A percentile compares a stretch with the other conserved stretches of the same genome.
Conservation (phyloP, 495 filamentous ascomycete genomes). For the Talaromyces proteolyticus region DNA sequence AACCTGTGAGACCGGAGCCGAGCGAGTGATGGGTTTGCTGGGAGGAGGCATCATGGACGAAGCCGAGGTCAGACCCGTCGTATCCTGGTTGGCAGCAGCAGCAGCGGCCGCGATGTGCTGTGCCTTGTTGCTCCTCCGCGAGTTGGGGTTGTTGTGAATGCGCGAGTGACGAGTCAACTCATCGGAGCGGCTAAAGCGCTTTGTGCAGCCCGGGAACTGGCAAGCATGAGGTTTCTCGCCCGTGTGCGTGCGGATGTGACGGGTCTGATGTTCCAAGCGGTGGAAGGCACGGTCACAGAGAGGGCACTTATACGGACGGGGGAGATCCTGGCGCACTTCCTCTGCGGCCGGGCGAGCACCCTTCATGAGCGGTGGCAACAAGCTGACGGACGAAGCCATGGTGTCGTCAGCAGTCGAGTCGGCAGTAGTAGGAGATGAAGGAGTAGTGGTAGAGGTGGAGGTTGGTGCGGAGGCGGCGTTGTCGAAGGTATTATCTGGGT, state of each 20-base stretch:
- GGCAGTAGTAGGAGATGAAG: constrained; percentile 23
- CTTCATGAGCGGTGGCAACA: constrained; percentile 61
- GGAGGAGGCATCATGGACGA: constrained; percentile 75
- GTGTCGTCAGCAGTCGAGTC: constrained; percentile 24
- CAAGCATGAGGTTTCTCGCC: constrained; percentile 98
- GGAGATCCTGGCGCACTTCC: constrained; percentile 68
- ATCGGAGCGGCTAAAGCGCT: constrained; percentile 95
- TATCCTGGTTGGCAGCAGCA: constrained; percentile 43
- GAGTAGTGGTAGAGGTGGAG: constrained; percentile 9
- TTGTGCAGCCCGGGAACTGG: constrained; percentile 90
- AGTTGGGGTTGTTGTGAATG: constrained; percentile 99
- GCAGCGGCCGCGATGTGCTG: constrained; percentile 55
- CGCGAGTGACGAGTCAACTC: constrained; percentile 95
- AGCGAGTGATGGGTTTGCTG: constrained; percentile 65
- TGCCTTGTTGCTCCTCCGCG: constrained; percentile 85
- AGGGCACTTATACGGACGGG: constrained; percentile 96
- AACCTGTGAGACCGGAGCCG: constrained; percentile 84
- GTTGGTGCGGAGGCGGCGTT: constrained; percentile 13
- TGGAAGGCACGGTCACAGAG: constrained; percentile 99
- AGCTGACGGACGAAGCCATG: constrained; percentile 65
- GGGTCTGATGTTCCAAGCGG: constrained; percentile 94
- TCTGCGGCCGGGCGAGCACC: constrained; percentile 56
- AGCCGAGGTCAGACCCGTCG: constrained; percentile 42
- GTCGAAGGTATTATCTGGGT: constrained; percentile 37
- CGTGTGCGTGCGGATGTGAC: constrained; percentile 96